Conservation (phyloP, 345 rosid genomes). For the Citrus mangshanensis region DNA sequence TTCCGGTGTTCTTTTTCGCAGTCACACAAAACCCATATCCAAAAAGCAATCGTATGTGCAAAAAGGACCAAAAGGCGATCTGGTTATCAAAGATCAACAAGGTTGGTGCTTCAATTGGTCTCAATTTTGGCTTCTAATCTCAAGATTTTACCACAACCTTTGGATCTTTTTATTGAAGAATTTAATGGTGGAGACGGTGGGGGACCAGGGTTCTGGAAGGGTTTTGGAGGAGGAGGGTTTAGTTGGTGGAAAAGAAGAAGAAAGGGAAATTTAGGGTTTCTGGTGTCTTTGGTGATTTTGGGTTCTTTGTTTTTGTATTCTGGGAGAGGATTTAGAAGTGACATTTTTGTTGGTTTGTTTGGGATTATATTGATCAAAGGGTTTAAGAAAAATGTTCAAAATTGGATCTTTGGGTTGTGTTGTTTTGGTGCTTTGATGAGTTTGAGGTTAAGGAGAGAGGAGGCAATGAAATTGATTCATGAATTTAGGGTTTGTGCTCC, state of each 20-base stretch:
- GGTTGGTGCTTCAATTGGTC: constrained; percentile 29
- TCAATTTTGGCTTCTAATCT: constrained; percentile 35
- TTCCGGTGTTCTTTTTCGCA: constrained; percentile 1
- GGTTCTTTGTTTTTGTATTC: constrained; percentile 23
- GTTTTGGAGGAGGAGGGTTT: constrained; percentile 35
- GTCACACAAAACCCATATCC: constrained; percentile 22
- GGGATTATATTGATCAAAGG: constrained; percentile 13
- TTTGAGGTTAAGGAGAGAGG: constrained; percentile 27
- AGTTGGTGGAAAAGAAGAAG: constrained; percentile 38
- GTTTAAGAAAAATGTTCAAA: constrained; percentile 21
- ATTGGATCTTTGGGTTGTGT: constrained; percentile 35
- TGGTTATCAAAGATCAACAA: constrained; percentile 25
- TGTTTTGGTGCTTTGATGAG: constrained; percentile 30
- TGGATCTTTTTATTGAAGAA: constrained; percentile 29
- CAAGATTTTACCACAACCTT: constrained; percentile 45
- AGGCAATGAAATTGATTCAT: constrained; percentile 24
- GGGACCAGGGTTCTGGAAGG: constrained; percentile 26
- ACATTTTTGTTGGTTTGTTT: constrained; percentile 20
- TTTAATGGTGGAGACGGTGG: constrained; percentile 33
- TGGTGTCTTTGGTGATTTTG: constrained; percentile 16
- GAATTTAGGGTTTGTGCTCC: constrained; percentile 25
- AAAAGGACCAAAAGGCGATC: constrained; percentile 34
- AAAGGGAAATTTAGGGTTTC: constrained; percentile 18
- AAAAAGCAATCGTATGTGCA: constrained; percentile 27
- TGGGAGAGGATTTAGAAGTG: constrained; percentile 30